Evolutionary conservation across 768 basidiomycete genomes (phyloP).

Genomic region (Lactarius hengduanensis): DNA sequence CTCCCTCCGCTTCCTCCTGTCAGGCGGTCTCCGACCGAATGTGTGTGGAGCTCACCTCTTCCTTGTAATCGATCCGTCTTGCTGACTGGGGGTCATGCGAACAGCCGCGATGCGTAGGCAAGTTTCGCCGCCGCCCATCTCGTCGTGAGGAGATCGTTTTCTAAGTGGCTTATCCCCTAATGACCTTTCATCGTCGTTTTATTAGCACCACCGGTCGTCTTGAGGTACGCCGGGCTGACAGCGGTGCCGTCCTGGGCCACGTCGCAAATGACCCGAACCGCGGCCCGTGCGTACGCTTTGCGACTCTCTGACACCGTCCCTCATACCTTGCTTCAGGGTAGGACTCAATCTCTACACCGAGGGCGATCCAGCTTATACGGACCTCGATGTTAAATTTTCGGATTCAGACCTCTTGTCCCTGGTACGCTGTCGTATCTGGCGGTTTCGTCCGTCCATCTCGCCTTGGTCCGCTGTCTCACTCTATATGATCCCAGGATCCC

Average conservation of each 20-base stretch:
- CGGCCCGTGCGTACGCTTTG: background rate
- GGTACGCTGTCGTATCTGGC: background rate
- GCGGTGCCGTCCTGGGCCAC: background rate
- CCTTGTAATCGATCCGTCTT: background rate
- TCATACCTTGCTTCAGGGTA: background rate
- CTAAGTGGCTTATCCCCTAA: background rate
- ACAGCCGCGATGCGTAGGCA: background rate
- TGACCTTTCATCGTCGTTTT: background rate
- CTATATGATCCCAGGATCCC: background rate
- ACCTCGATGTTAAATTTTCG: background rate
- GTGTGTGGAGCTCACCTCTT: background rate
- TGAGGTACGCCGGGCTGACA: background rate
- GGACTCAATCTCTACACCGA: background rate
- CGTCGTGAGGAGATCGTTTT: background rate
- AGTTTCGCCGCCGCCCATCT: too few species aligned
- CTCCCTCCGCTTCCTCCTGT: slow-evolving; percentile 1
- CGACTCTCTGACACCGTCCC: fast-evolving
- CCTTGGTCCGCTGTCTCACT: background rate
- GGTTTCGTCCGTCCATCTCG: background rate
- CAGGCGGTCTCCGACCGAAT: background rate
- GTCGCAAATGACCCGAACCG: background rate
- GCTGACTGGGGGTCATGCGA: background rate
- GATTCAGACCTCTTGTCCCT: background rate
- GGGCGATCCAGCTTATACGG: background rate
- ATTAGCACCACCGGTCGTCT: background rate